Conservation (phyloP, 257 asterid genomes). For the Nicotiana undulata region DNA sequence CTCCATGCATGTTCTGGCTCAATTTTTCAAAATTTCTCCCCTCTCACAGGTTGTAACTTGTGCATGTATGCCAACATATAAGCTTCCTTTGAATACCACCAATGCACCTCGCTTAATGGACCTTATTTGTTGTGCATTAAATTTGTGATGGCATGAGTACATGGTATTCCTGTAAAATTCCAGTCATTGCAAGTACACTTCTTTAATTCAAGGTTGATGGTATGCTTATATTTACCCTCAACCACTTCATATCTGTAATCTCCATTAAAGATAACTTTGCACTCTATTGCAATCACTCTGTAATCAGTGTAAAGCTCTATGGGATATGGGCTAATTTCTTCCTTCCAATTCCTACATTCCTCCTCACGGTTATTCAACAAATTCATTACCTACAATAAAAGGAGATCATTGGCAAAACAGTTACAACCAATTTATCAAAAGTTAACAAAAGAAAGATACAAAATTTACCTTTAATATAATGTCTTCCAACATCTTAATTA, state of each 20-base stretch:
- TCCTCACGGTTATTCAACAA: neutral
- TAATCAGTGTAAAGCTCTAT: neutral
- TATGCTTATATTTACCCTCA: neutral
- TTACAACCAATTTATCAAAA: no score
- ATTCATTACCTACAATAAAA: neutral
- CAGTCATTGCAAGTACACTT: neutral
- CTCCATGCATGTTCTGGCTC: neutral
- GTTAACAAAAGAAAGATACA: no score
- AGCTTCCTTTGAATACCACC: neutral
- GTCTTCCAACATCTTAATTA: neutral
- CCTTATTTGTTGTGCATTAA: neutral
- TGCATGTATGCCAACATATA: neutral
- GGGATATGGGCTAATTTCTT: neutral
- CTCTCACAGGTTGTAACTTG: neutral
- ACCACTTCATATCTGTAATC: neutral
- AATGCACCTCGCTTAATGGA: neutral
- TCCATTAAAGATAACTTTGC: neutral
- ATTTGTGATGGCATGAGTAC: no score
- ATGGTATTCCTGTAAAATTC: no score
- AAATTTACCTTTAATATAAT: neutral
- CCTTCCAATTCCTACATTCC: neutral
- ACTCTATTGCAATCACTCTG: neutral
- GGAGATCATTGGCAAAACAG: no score
- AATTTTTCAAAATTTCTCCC: neutral
- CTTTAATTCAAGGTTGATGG: neutral